Percentiles rank a stretch among this genome's conserved stretches.
Evolutionary conservation across 495 filamentous ascomycete genomes (phyloP).

Genomic region (Opeltia flavorubescens): DNA sequence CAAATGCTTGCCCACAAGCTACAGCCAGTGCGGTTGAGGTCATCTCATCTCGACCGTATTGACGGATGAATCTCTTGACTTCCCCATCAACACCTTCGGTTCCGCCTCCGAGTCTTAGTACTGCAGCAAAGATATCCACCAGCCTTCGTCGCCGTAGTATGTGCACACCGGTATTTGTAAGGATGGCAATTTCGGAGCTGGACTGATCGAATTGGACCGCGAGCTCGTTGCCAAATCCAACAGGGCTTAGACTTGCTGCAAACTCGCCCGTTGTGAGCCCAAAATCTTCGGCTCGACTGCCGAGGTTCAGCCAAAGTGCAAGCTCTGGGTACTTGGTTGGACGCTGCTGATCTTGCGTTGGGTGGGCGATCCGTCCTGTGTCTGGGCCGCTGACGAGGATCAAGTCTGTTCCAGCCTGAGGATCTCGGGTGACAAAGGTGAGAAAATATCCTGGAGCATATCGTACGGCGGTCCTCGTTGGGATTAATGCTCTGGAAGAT

Average conservation of each 20-base stretch:
- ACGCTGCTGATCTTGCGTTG: constrained; percentile 36
- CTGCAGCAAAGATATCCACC: constrained; percentile 82
- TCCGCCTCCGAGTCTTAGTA: constrained; percentile 54
- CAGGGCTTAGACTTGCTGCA: constrained; percentile 48
- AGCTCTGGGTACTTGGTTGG: constrained; percentile 47
- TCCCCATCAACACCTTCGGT: constrained; percentile 72
- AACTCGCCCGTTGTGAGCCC: constrained; percentile 60
- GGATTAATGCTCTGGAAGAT: constrained; percentile 14
- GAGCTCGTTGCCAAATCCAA: constrained; percentile 87
- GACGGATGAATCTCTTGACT: constrained; percentile 62
- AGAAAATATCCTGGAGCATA: constrained; percentile 87
- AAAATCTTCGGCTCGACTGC: constrained; percentile 57
- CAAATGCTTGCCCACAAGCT: constrained; percentile 82
- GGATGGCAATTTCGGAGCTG: constrained; percentile 68
- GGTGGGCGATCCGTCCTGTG: constrained; percentile 57
- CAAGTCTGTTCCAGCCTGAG: constrained; percentile 37
- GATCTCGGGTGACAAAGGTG: constrained; percentile 50
- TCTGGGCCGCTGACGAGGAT: constrained; percentile 83
- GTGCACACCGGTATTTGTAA: constrained; percentile 82
- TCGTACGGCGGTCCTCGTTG: constrained; percentile 43
- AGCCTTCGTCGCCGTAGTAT: constrained; percentile 68
- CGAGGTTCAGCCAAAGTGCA: constrained; percentile 58
- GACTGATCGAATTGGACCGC: constrained; percentile 83
- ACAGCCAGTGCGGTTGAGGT: constrained; percentile 86
- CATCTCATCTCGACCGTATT: constrained; percentile 75